Evolutionary conservation across 2,329 filamentous ascomycete species (phyloP).

Genomic region (Botrytis porri): DNA sequence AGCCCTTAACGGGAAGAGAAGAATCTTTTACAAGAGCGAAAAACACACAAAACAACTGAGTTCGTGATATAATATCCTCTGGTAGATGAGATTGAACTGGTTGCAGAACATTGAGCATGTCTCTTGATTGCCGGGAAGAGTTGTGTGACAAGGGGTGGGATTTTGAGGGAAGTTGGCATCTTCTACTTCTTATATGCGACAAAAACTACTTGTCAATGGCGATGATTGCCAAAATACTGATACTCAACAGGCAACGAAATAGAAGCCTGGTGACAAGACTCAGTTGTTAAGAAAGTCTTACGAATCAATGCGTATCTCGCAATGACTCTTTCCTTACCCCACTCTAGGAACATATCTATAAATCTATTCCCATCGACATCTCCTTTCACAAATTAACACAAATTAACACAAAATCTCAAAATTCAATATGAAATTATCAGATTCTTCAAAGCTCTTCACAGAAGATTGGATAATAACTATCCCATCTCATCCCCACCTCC

Average conservation of each 20-base stretch:
- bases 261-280: not conserved
- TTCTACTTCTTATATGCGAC: not conserved
- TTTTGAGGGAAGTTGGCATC: too few species aligned
- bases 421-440: not conserved
- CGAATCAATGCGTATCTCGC: not conserved
- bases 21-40: not conserved
- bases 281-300: not conserved
- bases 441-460: constrained; percentile 21
- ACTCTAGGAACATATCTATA: not conserved
- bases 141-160: not conserved
- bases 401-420: not conserved
- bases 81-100: too few species aligned
- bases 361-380: not conserved
- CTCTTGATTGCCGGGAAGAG: not conserved
- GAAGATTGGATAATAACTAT: constrained; percentile 24
- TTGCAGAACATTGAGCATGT: not conserved
- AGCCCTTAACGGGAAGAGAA: not conserved
- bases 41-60: accelerated
- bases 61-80: not conserved
- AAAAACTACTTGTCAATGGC: not conserved
- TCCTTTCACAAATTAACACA: too few species aligned
- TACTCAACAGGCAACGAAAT: not conserved
- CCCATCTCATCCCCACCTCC: constrained; percentile 20
- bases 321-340: not conserved
- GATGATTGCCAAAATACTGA: not conserved